Evolutionary conservation across 192 early-diverging fungal species (phyloP), one percentile per base, ranked within the genome.

Genomic region (Obelidium mucronatum): DNA sequence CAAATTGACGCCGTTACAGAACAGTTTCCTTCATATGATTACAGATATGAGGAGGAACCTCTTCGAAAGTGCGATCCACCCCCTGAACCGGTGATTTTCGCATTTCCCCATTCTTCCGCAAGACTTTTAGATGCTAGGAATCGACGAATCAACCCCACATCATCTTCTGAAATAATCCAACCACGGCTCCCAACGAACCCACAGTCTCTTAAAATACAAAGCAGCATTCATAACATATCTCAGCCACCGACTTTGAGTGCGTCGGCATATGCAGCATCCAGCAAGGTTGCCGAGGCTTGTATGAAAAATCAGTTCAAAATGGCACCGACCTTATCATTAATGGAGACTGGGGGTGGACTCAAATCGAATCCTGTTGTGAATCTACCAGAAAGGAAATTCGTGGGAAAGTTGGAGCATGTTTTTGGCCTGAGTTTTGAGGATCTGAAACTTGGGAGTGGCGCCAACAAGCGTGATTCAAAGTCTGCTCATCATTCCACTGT

Each of bases 281-380:
- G 40, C 72, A 74, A 74, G 40, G 30, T 35, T 13, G 72, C 72
- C 6, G 59, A 74, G 13, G 72, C 60, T 15, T 74, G 72, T 51
- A 30, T 63, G 24, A 60, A 62, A 24, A 74, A 48, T 62, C 72
- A 74, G 40, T 74, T 62, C 60, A 74, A 74, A 31, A 60, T 74
- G 58, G 72, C 72, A 1, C 72, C 72, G 8, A 74, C 72, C 11
- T 54, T 74, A 40, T 30, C 17, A 3, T 11, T n/a, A 19, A 55
- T 26, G 22, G 51, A 22, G 1, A 30, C 2, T 11, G 40, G 15
- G 19, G 48, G 11, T 22, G 62, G 62, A 64, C 6, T 22, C 17
- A 68, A 68, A 1, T n/a, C 59, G 28, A 74, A 74, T 44, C 72
- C 72, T 6, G 60, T 17, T n/a, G 40, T 74, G 19, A 59, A 62